Evolutionary conservation across 306 rosid genomes (phyloP).

Genomic region (Ceratonia siliqua): DNA sequence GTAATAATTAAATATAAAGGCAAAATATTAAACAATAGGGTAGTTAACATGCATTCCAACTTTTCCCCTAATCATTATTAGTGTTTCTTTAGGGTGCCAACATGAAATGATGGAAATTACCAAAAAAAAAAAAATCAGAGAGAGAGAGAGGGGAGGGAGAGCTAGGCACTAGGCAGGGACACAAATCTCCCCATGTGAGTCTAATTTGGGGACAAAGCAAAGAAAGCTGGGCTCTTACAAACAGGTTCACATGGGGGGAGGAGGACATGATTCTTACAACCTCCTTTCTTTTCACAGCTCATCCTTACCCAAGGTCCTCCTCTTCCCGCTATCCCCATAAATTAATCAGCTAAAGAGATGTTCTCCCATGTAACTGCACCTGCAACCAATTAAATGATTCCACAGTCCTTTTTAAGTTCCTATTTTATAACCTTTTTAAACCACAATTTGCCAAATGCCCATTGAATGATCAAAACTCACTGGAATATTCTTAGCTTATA

Average conservation of each 20-base stretch:
- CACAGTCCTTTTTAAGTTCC: not conserved
- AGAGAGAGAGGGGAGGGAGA: slow-evolving; percentile 33
- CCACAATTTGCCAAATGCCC: slow-evolving; percentile 32
- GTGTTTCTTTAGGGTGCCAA: slow-evolving; percentile 56
- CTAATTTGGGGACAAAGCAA: slow-evolving; percentile 78
- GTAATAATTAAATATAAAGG: not conserved
- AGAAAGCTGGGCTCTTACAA: slow-evolving; percentile 57
- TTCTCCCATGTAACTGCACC: slow-evolving; percentile 33
- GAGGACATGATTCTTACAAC: slow-evolving; percentile 58
- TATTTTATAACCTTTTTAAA: not conserved
- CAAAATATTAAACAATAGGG: slow-evolving; percentile 35
- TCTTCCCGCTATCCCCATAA: slow-evolving; percentile 35
- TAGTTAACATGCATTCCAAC: slow-evolving; percentile 48
- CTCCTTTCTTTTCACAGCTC: slow-evolving; percentile 74
- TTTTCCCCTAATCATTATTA: slow-evolving; percentile 66
- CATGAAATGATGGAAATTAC: slow-evolving; percentile 53
- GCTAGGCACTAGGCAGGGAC: no score
- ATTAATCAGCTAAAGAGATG: slow-evolving; percentile 35
- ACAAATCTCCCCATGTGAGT: slow-evolving; percentile 70
- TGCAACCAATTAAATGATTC: slow-evolving; percentile 34
- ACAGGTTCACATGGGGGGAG: slow-evolving; percentile 80
- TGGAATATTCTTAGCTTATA: slow-evolving; percentile 19
- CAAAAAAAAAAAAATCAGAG: slow-evolving; percentile 37
- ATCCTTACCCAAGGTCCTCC: slow-evolving; percentile 44
- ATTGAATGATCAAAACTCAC: slow-evolving; percentile 33